Evolutionary conservation across 164 flowering plant genomes (phyloP).

Genomic region (Kalanchoe fedtschenkoi): DNA sequence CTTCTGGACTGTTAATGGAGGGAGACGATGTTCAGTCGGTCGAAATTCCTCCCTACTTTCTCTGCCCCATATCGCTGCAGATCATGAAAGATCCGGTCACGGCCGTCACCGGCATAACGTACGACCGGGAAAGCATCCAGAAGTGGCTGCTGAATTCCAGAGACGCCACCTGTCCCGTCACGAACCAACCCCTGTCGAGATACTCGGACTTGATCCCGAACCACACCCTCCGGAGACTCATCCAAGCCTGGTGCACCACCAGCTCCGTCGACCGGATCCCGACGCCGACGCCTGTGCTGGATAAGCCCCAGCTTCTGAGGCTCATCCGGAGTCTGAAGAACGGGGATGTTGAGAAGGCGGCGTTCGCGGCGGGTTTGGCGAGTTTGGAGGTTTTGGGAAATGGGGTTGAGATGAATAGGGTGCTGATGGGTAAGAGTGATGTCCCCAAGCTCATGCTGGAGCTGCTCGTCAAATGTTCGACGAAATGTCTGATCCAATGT

Average conservation of each 20-base stretch:
- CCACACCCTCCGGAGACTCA: constrained; percentile 44
- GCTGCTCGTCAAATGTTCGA: constrained; percentile 17
- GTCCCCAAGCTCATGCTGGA: constrained; percentile 16
- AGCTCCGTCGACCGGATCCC: constrained; percentile 27
- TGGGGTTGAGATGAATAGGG: constrained; percentile 19
- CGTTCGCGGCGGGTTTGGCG: constrained; percentile 10
- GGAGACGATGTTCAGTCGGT: constrained; percentile 7
- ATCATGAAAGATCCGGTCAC: constrained; percentile 66
- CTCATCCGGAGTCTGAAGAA: constrained; percentile 14
- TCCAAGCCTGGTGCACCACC: constrained; percentile 35
- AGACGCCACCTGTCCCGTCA: constrained; percentile 33
- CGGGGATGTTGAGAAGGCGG: constrained; percentile 3
- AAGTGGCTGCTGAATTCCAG: constrained; percentile 27
- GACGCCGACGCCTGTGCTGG: constrained; percentile 26
- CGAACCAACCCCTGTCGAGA: constrained; percentile 32
- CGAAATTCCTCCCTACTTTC: constrained; percentile 35
- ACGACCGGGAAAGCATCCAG: constrained; percentile 50
- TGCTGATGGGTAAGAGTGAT: constrained; percentile 26
- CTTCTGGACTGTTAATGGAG: background rate
- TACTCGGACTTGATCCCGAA: constrained; percentile 33
- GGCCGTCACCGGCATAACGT: constrained; percentile 42
- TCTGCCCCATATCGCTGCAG: constrained; percentile 57
- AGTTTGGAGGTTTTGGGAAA: constrained; percentile 17
- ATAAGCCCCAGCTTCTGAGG: constrained; percentile 12
- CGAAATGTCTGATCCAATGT: constrained; percentile 5